Base-by-base conservation (phyloP, 257 asterid genomes). In the Prunella vulgaris region DNA sequence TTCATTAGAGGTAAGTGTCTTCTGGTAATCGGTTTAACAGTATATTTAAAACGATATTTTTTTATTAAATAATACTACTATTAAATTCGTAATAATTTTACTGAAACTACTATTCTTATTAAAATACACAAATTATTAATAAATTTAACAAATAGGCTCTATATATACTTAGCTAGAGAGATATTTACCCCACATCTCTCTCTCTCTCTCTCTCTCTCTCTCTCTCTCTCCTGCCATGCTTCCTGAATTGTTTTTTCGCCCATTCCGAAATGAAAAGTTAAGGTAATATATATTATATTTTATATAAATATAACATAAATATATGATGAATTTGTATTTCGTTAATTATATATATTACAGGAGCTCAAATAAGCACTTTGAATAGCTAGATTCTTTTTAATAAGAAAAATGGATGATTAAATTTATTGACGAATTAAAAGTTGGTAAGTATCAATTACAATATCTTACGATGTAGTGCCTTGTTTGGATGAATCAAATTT, bases 251-350 rank as follows among this genome's bases (percentile, higher is more conserved):
- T 63, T 81, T 10, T 30, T 83, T 59, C 77, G 79, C 18, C 70
- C 85, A 71, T 78, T 83, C 61, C 77, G 82, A 27, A 66, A 74
- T 67, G 84, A 83, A 27, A 80, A 81, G 65, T 78, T 80, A 76
- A 80, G 85, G 85, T 82, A 44, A 40, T 25, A 6, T 24, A 25
- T 15, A 5, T 35, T 35, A 35, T 30, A 30, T 30, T 2, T 30
- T 30, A 30, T 1, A 4, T 30, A 30, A 30, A 2, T 30, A 30
- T 30, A 4, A n/a, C n/a, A n/a, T n/a, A 1, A 30, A 2, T 30
- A 30, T 33, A 33, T 33, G 40, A 33, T 35, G 42, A 35, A 35
- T 35, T 35, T 35, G 3, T 1, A 7, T 2, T 35, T 35, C 8
- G 12, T 35, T 35, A 35, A 8, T 35, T 35, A 35, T 9, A 35